Evolutionary conservation across 768 basidiomycete species (phyloP).

Genomic region (Serendipita indica): DNA sequence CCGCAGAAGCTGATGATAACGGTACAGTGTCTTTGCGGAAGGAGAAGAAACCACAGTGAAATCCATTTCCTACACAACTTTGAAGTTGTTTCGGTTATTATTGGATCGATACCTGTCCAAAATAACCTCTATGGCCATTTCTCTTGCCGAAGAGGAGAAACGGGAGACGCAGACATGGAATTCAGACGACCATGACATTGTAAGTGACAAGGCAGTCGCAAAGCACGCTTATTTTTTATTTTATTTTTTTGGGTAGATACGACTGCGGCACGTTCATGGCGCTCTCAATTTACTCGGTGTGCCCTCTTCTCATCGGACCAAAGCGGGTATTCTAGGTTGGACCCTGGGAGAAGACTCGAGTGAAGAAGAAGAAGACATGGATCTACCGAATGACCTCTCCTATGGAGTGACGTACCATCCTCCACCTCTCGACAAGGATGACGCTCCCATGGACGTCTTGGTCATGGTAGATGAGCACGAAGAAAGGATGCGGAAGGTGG

Average conservation of each 20-base stretch:
- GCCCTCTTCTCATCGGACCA: background rate
- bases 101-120: slow-evolving; percentile 38
- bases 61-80: slow-evolving; percentile 35
- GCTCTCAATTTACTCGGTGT: too few species aligned
- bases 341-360: too few species aligned
- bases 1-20: slow-evolving; percentile 14
- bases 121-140: slow-evolving; percentile 36
- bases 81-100: slow-evolving; percentile 32
- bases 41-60: slow-evolving; percentile 17
- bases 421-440: background rate
- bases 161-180: slow-evolving; percentile 40
- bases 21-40: slow-evolving; percentile 22
- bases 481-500: background rate
- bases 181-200: slow-evolving; percentile 35
- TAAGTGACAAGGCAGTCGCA: slow-evolving; percentile 25
- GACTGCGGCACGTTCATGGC: too few species aligned
- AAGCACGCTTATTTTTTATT: background rate
- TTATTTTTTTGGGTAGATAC: background rate
- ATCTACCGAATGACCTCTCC: background rate
- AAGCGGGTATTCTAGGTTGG: too few species aligned
- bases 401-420: too few species aligned
- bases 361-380: background rate
- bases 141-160: slow-evolving; percentile 47
- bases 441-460: background rate
- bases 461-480: background rate